phyloP scores from a whole-genome alignment of 768 basidiomycete species.

The Amanita rubescens region DNA sequence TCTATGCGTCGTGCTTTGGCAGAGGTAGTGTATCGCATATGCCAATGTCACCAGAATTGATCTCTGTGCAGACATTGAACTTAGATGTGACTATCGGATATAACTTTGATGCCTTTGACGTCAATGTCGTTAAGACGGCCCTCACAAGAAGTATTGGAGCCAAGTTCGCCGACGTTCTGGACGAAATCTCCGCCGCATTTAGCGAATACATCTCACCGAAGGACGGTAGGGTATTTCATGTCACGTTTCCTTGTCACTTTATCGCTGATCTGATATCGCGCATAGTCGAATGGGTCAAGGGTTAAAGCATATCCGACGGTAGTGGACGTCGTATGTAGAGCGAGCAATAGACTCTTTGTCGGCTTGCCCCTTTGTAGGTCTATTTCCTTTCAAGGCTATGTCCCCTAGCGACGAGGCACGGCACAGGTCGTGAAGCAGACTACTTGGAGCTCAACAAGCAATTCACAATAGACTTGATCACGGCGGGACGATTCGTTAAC shows the following conservation, averaged over 20 bases:
- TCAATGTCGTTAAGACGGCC: constrained; percentile 17
- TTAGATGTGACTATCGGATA: constrained; percentile 27
- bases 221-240: background rate
- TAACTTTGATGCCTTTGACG: constrained; percentile 17
- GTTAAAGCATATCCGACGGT: constrained; percentile 11
- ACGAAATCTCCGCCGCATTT: constrained; percentile 17
- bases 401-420: background rate
- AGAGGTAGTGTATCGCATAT: constrained; percentile 6
- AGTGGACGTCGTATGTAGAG: constrained; percentile 16
- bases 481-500: constrained; percentile 15
- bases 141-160: constrained; percentile 21
- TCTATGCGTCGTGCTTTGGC: constrained; percentile 31
- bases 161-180: constrained; percentile 18
- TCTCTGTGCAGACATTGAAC: constrained; percentile 19
- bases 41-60: no score
- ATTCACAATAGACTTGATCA: constrained; percentile 11
- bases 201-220: constrained; percentile 11
- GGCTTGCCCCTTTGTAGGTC: constrained; percentile 20
- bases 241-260: no score
- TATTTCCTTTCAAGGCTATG: background rate
- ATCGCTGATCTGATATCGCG: background rate
- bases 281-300: constrained; percentile 13
- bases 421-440: constrained; percentile 16
- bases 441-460: constrained; percentile 12
- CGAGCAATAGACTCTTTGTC: constrained; percentile 18